Conservation (phyloP, 2,329 filamentous ascomycete species). For the Fusarium sp. region DNA sequence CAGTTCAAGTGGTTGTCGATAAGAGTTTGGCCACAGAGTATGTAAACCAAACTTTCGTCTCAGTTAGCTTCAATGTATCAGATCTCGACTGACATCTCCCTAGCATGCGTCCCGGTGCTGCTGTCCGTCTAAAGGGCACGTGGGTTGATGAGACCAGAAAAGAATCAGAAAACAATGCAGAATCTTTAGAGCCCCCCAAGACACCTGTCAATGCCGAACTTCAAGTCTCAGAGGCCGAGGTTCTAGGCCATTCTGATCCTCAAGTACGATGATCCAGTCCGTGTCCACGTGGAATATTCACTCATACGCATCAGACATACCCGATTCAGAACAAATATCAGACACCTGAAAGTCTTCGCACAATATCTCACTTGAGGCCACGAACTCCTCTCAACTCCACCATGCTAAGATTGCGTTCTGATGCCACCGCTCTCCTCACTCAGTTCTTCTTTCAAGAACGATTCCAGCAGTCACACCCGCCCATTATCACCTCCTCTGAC, state of each 20-base stretch:
- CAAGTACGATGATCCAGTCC: slow-evolving; percentile 67
- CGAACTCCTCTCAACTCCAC: slow-evolving; percentile 85
- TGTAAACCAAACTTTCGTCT: slow-evolving; percentile 48
- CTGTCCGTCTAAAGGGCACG: slow-evolving; percentile 80
- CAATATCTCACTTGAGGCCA: slow-evolving; percentile 86
- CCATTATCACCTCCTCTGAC: slow-evolving; percentile 95
- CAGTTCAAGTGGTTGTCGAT: slow-evolving; percentile 84
- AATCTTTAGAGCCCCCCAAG: slow-evolving; percentile 6
- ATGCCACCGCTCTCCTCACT: slow-evolving; percentile 78
- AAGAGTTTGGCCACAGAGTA: slow-evolving; percentile 80
- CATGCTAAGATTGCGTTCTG: slow-evolving; percentile 84
- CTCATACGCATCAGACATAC: slow-evolving; percentile 72
- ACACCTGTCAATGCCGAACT: slow-evolving; percentile 68
- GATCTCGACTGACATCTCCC: slow-evolving; percentile 43
- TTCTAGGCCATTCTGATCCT: slow-evolving; percentile 83
- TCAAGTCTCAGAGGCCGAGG: slow-evolving; percentile 74
- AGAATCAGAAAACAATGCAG: slow-evolving; percentile 4
- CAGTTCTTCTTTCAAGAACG: slow-evolving; percentile 78
- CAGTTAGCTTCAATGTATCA: neutral
- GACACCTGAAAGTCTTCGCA: slow-evolving; percentile 87
- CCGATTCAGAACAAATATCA: slow-evolving; percentile 98
- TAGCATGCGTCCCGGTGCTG: slow-evolving; percentile 85
- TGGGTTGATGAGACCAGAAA: slow-evolving; percentile 65
- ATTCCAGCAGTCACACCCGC: slow-evolving; percentile 89
- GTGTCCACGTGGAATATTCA: neutral